Evolutionary conservation across 495 filamentous ascomycete species (phyloP), one percentile per base, ranked within the genome.

Genomic region (Lophiostoma macrostomum): DNA sequence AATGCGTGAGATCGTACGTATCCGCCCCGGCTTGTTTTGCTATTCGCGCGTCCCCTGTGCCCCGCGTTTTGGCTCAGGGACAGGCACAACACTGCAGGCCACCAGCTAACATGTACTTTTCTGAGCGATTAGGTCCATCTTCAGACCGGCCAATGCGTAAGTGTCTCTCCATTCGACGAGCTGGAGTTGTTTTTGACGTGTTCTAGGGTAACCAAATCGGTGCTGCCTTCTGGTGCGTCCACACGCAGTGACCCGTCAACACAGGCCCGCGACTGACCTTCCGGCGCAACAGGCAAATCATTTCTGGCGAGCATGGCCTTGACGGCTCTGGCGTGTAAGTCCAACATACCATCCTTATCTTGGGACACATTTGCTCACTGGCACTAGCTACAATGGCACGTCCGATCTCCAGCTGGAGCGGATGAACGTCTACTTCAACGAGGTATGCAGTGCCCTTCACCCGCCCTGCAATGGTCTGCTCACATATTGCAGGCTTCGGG

Each of bases 351-450:
- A n/a, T n/a, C n/a, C n/a, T n/a, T n/a, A n/a, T 22, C 51, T 63
- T 4, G 10, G n/a, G 7, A 36, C 6, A 28, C n/a, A 29, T 49
- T 38, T 29, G 31, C 56, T 64, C 28, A 64, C 37, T 29, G 12
- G 10, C 11, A 14, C 16, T 37, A 97, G 91, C 51, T 97, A 96
- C 82, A 91, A 91, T 74, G 93, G 94, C 66, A 87, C 88, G 59
- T 96, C 91, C 45, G 93, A 97, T 75, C 90, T 99, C 70, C 93
- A 99, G 80, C 80, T 96, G 56, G 93, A 99, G 85, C 91, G 93
- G 69, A 96, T 99, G 91, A 99, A 91, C 77, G 93, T 99, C 73
- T 99, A 99, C 84, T 99, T 99, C 84, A 99, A 96, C 78, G 89
- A 97, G 87, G 91, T 96, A 72, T 49, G 77, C 73, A 54, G 12